Conservation (phyloP, 2,329 filamentous ascomycete species). For the Alternaria sp. region DNA sequence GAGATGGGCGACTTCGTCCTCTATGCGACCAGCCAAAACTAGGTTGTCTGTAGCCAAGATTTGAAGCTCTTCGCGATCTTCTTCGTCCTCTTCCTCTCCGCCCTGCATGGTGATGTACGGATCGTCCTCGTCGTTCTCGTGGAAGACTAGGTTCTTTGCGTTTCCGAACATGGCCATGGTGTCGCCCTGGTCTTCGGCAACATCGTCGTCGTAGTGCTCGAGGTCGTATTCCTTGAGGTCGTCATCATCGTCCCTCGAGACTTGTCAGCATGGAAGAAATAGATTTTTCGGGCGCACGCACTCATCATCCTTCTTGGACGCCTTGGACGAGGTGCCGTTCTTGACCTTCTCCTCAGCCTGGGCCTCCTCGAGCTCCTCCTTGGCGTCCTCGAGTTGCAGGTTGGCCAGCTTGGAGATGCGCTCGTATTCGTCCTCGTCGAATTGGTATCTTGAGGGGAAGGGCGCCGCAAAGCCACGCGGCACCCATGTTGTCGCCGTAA, state of each 20-base stretch:
- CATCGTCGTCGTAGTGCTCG: slow-evolving; percentile 92
- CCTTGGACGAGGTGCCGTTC: slow-evolving; percentile 32
- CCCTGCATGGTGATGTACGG: slow-evolving; percentile 91
- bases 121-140: slow-evolving; percentile 92
- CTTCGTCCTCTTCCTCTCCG: slow-evolving; percentile 75
- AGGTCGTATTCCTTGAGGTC: slow-evolving; percentile 96
- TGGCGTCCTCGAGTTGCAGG: slow-evolving; percentile 85
- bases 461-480: slow-evolving; percentile 61
- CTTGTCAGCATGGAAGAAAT: slow-evolving; percentile 20
- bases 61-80: slow-evolving; percentile 93
- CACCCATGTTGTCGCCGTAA: slow-evolving; percentile 63
- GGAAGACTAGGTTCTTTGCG: slow-evolving; percentile 90
- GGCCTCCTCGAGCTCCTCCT: slow-evolving; percentile 74
- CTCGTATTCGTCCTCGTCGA: slow-evolving; percentile 62
- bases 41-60: slow-evolving; percentile 93
- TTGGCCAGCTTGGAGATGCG: slow-evolving; percentile 62
- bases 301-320: slow-evolving; percentile 37
- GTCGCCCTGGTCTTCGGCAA: slow-evolving; percentile 73
- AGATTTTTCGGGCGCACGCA: slow-evolving; percentile 6
- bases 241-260: slow-evolving; percentile 67
- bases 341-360: slow-evolving; percentile 58
- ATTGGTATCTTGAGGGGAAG: slow-evolving; percentile 59
- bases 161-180: slow-evolving; percentile 95
- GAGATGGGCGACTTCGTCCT: slow-evolving; percentile 95
- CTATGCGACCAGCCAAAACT: slow-evolving; percentile 89